Base-by-base conservation (phyloP, 179 eudicot genomes). In the Actinidia arguta region DNA sequence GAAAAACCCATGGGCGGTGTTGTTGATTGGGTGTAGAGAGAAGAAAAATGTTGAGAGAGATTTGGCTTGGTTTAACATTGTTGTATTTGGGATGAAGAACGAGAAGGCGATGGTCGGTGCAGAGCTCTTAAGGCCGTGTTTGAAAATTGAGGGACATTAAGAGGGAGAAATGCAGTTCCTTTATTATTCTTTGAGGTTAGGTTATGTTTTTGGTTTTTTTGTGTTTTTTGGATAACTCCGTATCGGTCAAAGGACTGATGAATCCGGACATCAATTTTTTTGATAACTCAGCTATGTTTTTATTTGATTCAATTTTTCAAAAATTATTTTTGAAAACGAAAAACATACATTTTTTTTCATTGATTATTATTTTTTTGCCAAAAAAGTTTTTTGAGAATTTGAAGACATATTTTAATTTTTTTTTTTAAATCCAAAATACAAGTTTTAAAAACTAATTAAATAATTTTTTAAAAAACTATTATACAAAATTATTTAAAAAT, bases 1-100 rank as follows among this genome's bases (percentile, higher is more conserved):
- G 92, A 87, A 4, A 88, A 76, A 46, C 90, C 90, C 91, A 88
- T 91, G 72, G 85, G 58, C 77, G 31, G 8, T 31, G 72, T 8
- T 51, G 52, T 58, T 36, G 63, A 66, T 51, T 4, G n/a, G 78
- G 76, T 0, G 27, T 31, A 36, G 64, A 31, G 42, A 3, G 59
- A 25, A n/a, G 59, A 13, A 46, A 31, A 62, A 27, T 22, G 16
- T 16, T 8, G 77, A 73, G 16, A 44, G 25, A 20, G 55, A 47
- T 8, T n/a, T 69, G 73, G 73, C 18, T 22, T 27, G 27, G 36
- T 5, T 10, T 64, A 42, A 5, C 20, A 5, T 16, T 36, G 72
- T 46, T 39, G 31, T 31, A 16, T 13, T 31, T 66, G 47, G 71
- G 46, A 1, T 31, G 71, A 13, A 5, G 46, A 27, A 13, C 8